Base-by-base conservation (phyloP, 768 basidiomycete species). In the Trametes sanguinea region DNA sequence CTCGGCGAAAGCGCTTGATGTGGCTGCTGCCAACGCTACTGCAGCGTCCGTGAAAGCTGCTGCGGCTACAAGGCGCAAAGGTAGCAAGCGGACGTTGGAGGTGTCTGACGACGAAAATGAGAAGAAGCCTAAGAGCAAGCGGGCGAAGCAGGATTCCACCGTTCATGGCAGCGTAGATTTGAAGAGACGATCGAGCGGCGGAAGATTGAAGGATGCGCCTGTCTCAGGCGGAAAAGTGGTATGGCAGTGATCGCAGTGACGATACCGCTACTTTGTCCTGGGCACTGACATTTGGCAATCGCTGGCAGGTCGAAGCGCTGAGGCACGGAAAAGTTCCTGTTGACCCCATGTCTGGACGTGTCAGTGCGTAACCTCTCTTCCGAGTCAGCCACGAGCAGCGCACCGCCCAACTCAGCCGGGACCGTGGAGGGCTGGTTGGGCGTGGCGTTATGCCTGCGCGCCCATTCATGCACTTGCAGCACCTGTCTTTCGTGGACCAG, bases 311-410 rank as follows among this genome's bases (percentile, higher is more conserved):
- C 17, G 78, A 76, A 6, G 71, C 85, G 6, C 47, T 85, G 37
- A 84, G 82, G 70, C 74, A 83, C 27, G 83, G 83, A 14, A 78
- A 80, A 13, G 84, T 83, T 6, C 85, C 84, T 33, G 83, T 85
- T 3, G 85, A 86, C 67, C 76, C 80, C 1, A 48, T 56, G 32
- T 84, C 82, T n/a, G 69, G 71, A n/a, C 75, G 71, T 68, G 78
- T 83, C 54, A 66, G 84, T 84, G 64, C 67, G 83, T 80, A 51
- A 22, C 22, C 22, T 1, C 1, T 22, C 22, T 22, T 22, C 22
- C 22, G 22, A 22, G 22, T 22, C 22, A 22, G 22, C 22, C 22
- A 22, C 22, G 22, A 22, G 22, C 22, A 22, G 22, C 22, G 22
- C 22, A 22, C 22, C 22, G 22, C 22, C 22, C 22, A 22, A 22